Evolutionary conservation across 805 yeast species (phyloP), one percentile per base, ranked within the genome.

Genomic region (Saccharomycopsis sp.): DNA sequence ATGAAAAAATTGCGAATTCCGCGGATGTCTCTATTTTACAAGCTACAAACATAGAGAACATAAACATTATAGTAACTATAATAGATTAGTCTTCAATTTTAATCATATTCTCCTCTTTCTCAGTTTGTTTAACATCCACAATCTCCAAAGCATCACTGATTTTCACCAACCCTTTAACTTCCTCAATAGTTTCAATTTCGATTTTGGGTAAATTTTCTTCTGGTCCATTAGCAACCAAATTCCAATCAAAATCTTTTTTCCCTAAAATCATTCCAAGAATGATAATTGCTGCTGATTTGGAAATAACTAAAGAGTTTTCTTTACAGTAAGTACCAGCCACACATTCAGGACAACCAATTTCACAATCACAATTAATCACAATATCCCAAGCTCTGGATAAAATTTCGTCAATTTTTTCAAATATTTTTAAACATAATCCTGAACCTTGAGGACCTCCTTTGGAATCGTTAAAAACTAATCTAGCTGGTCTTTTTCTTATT

Each of bases 271-370:
- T 53, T 13, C 79, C 76, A 13, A 88, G 51, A 5, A 89, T 74
- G 2, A 89, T 66, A 12, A 72, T 60, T 0, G 95, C 86, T 0
- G 92, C 97, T 10, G 82, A 79, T 52, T 89, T 92, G 0, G 96
- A 86, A 47, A 89, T 62, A 5, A 92, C 97, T 40, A 80, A 61
- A 53, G 80, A 76, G 49, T 72, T 71, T 58, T 92, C 98, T 41
- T 76, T 74, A 60, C 98, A 92, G 39, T 72, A 74, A 0, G 83
- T 62, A 1, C 84, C 80, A 2, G 92, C 83, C n/a, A 87, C 80
- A 63, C 98, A 92, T 34, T 75, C 72, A 0, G 94, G 94, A 52
- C 74, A 69, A 3, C 74, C 74, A 69, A 79, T 74, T 4, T 77
- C 77, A 58, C 84, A 76, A 1, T 67, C 66, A 56, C 99, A 92